Conservation (phyloP, 164 flowering plant genomes). For the Liriodendron chinense region DNA sequence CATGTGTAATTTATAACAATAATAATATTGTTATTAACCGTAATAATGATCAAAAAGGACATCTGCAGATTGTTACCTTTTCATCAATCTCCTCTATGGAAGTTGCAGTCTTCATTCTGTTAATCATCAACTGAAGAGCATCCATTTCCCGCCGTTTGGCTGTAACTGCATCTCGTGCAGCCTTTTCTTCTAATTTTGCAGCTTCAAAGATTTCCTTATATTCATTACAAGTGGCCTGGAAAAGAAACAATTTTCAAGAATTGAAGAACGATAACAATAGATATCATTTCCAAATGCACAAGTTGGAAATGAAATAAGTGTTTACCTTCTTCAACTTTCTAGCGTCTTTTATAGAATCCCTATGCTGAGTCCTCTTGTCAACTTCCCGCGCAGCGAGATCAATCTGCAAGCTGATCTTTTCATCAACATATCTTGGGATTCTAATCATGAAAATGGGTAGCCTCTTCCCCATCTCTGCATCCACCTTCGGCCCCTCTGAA, state of each 20-base stretch:
- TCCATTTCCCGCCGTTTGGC: constrained; percentile 66
- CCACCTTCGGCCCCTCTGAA: constrained; percentile 29
- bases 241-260: constrained; percentile 4
- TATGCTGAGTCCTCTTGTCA: constrained; percentile 51
- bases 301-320: neutral
- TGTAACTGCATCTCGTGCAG: constrained; percentile 43
- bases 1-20: neutral
- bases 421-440: constrained; percentile 64
- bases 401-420: constrained; percentile 49
- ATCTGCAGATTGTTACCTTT: constrained; percentile 36
- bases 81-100: constrained; percentile 68
- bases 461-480: constrained; percentile 32
- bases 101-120: constrained; percentile 56
- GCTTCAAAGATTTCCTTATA: constrained; percentile 32
- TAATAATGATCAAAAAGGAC: neutral
- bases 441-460: constrained; percentile 51
- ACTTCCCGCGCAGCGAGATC: constrained; percentile 48
- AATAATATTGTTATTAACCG: neutral
- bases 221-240: constrained; percentile 26
- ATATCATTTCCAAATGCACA: neutral
- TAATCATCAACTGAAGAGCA: constrained; percentile 49
- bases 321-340: constrained; percentile 53
- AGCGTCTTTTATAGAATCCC: constrained; percentile 55
- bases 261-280: constrained; percentile 2
- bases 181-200: constrained; percentile 53